Evolutionary conservation across 2,329 filamentous ascomycete species (phyloP).

Genomic region (Seiridium cupressi): DNA sequence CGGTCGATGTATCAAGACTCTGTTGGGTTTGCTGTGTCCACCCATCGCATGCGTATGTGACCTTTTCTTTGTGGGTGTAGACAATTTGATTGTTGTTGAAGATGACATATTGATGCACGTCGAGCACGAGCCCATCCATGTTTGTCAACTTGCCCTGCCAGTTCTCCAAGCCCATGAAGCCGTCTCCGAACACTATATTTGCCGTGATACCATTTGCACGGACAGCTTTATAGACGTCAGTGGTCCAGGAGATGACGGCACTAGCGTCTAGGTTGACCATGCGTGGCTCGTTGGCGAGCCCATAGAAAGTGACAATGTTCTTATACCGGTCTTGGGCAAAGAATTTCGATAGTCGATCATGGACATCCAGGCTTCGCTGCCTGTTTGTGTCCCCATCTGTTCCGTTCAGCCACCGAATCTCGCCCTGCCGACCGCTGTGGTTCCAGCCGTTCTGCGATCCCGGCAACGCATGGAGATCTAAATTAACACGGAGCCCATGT

Average conservation of each 20-base stretch:
- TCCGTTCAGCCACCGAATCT: constrained; percentile 89
- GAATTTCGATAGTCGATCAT: constrained; percentile 84
- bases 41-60: constrained; percentile 81
- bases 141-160: constrained; percentile 83
- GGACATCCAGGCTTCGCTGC: constrained; percentile 80
- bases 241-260: constrained; percentile 77
- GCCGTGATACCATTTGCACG: constrained; percentile 73
- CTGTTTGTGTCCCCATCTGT: constrained; percentile 76
- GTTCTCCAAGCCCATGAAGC: constrained; percentile 86
- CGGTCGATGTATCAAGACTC: constrained; percentile 70
- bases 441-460: constrained; percentile 98
- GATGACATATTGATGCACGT: constrained; percentile 97
- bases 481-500: constrained; percentile 86
- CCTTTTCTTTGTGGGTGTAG: constrained; percentile 77
- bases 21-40: constrained; percentile 79
- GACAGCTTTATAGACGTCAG: constrained; percentile 68
- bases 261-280: constrained; percentile 71
- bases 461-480: constrained; percentile 88
- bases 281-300: constrained; percentile 88
- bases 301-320: constrained; percentile 90
- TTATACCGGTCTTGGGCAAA: constrained; percentile 92
- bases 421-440: constrained; percentile 81
- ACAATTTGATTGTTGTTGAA: constrained; percentile 89
- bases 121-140: constrained; percentile 75
- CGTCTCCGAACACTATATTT: constrained; percentile 84